Evolutionary conservation across 352 stramenopile genomes (phyloP).

Genomic region (Globisporangium parvum): DNA sequence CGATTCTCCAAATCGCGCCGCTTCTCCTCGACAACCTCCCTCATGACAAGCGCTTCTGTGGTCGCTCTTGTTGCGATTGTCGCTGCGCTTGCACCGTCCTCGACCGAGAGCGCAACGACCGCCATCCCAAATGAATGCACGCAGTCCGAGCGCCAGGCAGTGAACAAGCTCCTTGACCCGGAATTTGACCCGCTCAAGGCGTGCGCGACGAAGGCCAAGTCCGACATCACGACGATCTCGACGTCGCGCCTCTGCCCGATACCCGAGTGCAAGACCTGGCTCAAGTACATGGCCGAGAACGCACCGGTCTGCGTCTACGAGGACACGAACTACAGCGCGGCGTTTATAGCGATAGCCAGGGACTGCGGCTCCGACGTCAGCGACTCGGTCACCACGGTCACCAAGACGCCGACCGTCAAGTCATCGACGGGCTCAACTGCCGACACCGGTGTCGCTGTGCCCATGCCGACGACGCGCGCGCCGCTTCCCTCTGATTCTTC

Average conservation of each 20-base stretch:
- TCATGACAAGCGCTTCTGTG: constrained; percentile 31
- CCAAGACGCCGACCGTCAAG: constrained; percentile 4
- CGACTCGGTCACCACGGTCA: not conserved
- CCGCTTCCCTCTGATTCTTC: not conserved
- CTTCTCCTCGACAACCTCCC: no score
- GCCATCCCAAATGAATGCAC: constrained; percentile 40
- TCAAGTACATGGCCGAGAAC: constrained; percentile 51
- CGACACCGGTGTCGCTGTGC: constrained; percentile 9
- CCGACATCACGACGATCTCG: constrained; percentile 41
- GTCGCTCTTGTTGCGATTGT: constrained; percentile 18
- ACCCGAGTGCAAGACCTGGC: constrained; percentile 38
- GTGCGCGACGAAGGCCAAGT: constrained; percentile 40
- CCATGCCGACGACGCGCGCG: constrained; percentile 1
- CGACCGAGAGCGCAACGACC: constrained; percentile 5
- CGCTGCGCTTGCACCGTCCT: constrained; percentile 7
- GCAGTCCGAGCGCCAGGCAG: constrained; percentile 35
- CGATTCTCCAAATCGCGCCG: no score
- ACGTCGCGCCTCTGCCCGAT: constrained; percentile 52
- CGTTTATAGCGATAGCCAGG: constrained; percentile 36
- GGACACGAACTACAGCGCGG: constrained; percentile 46
- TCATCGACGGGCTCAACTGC: constrained; percentile 11
- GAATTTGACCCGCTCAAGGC: constrained; percentile 45
- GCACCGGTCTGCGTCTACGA: constrained; percentile 58
- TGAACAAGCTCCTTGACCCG: constrained; percentile 56
- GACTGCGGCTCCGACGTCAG: constrained; percentile 25